phyloP scores from a whole-genome alignment of 305 asterid species.

The Fraxinus velutina region DNA sequence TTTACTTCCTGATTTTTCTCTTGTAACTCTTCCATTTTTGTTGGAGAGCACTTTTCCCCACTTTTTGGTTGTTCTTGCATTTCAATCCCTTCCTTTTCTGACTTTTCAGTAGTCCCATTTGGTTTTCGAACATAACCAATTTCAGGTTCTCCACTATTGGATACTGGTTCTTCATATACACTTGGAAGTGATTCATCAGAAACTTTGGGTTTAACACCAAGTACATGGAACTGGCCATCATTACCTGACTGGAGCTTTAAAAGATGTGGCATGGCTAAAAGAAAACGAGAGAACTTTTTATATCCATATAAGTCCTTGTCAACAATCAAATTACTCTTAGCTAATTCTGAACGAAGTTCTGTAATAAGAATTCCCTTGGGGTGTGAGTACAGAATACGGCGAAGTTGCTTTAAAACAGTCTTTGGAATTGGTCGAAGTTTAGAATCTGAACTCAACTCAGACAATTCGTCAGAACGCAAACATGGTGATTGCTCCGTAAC shows the following conservation, averaged over 20 bases:
- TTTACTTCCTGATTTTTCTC: constrained; percentile 26
- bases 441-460: constrained; percentile 41
- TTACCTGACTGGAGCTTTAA: constrained; percentile 41
- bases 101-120: constrained; percentile 29
- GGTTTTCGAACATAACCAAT: constrained; percentile 19
- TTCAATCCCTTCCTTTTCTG: constrained; percentile 27
- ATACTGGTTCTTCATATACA: constrained; percentile 22
- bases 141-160: constrained; percentile 27
- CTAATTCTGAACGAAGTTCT: constrained; percentile 58
- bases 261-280: constrained; percentile 64
- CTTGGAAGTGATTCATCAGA: constrained; percentile 36
- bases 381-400: constrained; percentile 39
- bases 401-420: constrained; percentile 47
- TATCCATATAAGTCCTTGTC: constrained; percentile 71
- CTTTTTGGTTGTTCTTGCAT: constrained; percentile 23
- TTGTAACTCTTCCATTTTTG: constrained; percentile 23
- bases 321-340: constrained; percentile 36
- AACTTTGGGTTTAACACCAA: constrained; percentile 30
- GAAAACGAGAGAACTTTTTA: constrained; percentile 71
- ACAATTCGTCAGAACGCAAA: constrained; percentile 30
- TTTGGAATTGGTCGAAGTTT: constrained; percentile 59
- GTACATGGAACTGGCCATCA: constrained; percentile 43
- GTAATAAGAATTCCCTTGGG: constrained; percentile 63
- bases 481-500: constrained; percentile 36
- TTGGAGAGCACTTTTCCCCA: constrained; percentile 19